A percentile compares a stretch with the other conserved stretches of the same genome.
Evolutionary conservation across 495 filamentous ascomycete genomes (phyloP).

Genomic region (Penicillium samsonianum): DNA sequence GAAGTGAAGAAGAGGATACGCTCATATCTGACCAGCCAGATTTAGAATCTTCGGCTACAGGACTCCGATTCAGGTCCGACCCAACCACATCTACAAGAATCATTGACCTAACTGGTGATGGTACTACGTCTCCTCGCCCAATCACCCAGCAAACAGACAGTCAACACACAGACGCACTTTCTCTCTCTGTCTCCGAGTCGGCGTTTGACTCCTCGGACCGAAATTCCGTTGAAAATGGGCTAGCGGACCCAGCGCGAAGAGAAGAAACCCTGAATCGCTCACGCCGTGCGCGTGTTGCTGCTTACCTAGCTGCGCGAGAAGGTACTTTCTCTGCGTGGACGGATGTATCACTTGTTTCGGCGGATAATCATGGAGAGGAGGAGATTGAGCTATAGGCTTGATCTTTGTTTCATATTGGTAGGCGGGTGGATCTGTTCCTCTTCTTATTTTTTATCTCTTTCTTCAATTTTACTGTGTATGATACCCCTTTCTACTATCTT

Average conservation of each 20-base stretch:
- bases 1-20: constrained; percentile 2
- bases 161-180: constrained; percentile 15
- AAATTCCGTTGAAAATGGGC: neutral
- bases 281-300: constrained; percentile 20
- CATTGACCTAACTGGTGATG: constrained; percentile 1
- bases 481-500: neutral
- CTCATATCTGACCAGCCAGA: neutral
- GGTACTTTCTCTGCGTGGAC: constrained; percentile 46
- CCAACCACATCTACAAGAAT: neutral
- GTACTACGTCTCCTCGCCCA: neutral
- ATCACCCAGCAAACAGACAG: constrained; percentile 13
- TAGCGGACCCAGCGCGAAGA: neutral
- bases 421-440: neutral
- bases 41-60: neutral
- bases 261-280: neutral
- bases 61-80: neutral
- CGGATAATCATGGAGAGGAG: constrained; percentile 49
- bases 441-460: neutral
- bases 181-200: constrained; percentile 25
- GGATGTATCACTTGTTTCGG: constrained; percentile 47
- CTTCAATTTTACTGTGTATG: neutral
- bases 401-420: too few species aligned
- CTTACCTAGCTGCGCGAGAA: constrained; percentile 42
- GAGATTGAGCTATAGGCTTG: constrained; percentile 49
- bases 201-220: constrained; percentile 24